Evolutionary conservation across 768 basidiomycete species (phyloP).

Genomic region (Hericium erinaceus): DNA sequence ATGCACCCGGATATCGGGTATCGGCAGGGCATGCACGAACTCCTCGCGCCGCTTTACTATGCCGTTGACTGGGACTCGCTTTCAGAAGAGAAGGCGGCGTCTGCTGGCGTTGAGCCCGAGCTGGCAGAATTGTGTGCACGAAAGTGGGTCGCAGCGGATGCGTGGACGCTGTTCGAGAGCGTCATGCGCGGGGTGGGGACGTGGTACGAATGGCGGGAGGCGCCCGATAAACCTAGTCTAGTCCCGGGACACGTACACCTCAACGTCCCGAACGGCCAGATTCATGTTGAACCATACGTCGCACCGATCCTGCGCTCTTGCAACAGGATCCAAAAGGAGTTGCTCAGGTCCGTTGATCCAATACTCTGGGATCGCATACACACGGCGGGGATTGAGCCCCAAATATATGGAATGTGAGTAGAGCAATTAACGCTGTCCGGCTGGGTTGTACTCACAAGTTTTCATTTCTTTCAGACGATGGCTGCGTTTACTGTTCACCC

Average conservation of each 20-base stretch:
- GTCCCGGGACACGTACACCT: slow-evolving; percentile 38
- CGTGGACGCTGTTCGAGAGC: slow-evolving; percentile 72
- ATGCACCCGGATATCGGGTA: slow-evolving; percentile 82
- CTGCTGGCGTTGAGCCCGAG: slow-evolving; percentile 23
- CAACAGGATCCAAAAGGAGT: slow-evolving; percentile 63
- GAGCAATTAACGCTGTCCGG: neutral
- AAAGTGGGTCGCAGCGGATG: slow-evolving; percentile 73
- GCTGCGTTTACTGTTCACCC: slow-evolving; percentile 86
- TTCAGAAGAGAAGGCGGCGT: slow-evolving; percentile 20
- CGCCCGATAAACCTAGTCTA: slow-evolving; percentile 16
- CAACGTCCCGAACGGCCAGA: slow-evolving; percentile 32
- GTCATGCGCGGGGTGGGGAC: slow-evolving; percentile 73
- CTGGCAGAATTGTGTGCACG: slow-evolving; percentile 56
- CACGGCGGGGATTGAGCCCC: slow-evolving; percentile 81
- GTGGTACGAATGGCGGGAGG: slow-evolving; percentile 53
- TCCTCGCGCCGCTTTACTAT: slow-evolving; percentile 82
- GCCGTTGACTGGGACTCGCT: slow-evolving; percentile 80
- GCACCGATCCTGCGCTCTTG: slow-evolving; percentile 84
- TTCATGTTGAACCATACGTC: slow-evolving; percentile 54
- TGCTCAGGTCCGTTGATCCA: slow-evolving; percentile 75
- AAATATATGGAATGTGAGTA: slow-evolving; percentile 90
- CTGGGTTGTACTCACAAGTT: neutral
- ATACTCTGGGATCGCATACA: slow-evolving; percentile 68
- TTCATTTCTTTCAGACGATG: slow-evolving; percentile 55
- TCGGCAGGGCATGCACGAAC: slow-evolving; percentile 98